These are phyloP conservation scores for Colletotrichum liriopes DNA, from an alignment of 2,329 filamentous ascomycete species.

Conservation along the genomic window DNA sequence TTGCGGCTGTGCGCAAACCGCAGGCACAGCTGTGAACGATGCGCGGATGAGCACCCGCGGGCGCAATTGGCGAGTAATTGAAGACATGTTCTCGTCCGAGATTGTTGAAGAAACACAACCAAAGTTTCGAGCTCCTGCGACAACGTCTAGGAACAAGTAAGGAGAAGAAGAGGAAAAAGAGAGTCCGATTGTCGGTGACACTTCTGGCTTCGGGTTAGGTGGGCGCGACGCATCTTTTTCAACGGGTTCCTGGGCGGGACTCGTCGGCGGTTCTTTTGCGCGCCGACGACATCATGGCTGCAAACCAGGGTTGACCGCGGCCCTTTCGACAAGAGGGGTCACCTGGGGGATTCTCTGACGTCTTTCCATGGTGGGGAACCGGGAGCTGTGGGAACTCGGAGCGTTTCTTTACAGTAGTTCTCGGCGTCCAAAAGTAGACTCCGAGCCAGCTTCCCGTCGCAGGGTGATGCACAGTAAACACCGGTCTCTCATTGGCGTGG, in stretches of 20 bases:
- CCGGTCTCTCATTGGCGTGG: slow-evolving; percentile 24
- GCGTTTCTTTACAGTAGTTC: slow-evolving; percentile 8
- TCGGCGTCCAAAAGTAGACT: slow-evolving; percentile 29
- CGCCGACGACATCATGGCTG: slow-evolving; percentile 20
- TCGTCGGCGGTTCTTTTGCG: slow-evolving; percentile 34
- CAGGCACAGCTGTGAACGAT: slow-evolving; percentile 11
- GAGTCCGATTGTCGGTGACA: slow-evolving; percentile 27
- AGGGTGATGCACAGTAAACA: background rate
- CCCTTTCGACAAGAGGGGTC: slow-evolving; percentile 9
- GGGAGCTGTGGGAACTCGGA: background rate
- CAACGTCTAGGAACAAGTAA: background rate
- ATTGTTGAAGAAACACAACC: background rate
- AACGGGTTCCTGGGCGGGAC: slow-evolving; percentile 20
- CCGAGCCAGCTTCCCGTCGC: slow-evolving; percentile 9
- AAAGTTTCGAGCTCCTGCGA: background rate
- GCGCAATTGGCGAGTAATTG: slow-evolving; percentile 35
- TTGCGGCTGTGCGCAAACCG: slow-evolving; percentile 31
- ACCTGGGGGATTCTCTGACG: slow-evolving; percentile 24
- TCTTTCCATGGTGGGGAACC: slow-evolving; percentile 10
- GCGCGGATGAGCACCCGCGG: slow-evolving; percentile 37
- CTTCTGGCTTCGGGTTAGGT: slow-evolving; percentile 35
- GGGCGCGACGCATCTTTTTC: slow-evolving; percentile 42
- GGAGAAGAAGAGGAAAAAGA: background rate
- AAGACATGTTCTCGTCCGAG: slow-evolving; percentile 4
- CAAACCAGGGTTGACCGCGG: slow-evolving; percentile 8